A percentile compares a stretch with the other conserved stretches of the same genome.
phyloP scores from a whole-genome alignment of 768 basidiomycete species.

The Rhodotorula diobovata region DNA sequence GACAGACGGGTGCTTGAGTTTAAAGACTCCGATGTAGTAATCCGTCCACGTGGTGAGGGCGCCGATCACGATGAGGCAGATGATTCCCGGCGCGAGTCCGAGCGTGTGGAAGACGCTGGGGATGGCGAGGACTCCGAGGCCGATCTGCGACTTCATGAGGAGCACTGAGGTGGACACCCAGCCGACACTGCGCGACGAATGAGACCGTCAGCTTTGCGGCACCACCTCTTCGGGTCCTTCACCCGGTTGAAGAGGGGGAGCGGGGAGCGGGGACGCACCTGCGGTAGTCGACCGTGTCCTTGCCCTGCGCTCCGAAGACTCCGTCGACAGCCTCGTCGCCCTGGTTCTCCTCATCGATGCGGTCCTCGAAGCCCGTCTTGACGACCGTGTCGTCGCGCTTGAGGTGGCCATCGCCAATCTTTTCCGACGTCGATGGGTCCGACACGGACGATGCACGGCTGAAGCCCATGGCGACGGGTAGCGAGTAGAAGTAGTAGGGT shows the following conservation, averaged over 20 bases:
- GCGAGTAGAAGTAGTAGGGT: background rate
- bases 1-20: conserved; percentile 19
- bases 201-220: background rate
- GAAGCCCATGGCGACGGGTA: background rate
- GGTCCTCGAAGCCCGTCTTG: conserved; percentile 6
- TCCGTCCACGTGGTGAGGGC: conserved; percentile 16
- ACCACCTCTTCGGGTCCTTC: too few relatives aligned
- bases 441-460: background rate
- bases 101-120: conserved; percentile 26
- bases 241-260: background rate
- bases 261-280: background rate
- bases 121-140: conserved; percentile 26
- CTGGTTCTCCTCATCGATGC: conserved; percentile 4
- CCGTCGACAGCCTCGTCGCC: conserved; percentile 12
- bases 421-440: background rate
- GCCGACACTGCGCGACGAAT: conserved; percentile 7
- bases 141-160: conserved; percentile 23
- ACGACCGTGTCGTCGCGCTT: conserved; percentile 13
- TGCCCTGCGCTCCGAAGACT: conserved; percentile 24
- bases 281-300: conserved; percentile 21
- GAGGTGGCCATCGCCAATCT: background rate
- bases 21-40: conserved; percentile 29
- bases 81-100: conserved; percentile 27
- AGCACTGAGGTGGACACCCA: conserved; percentile 25
- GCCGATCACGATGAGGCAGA: conserved; percentile 21